Evolutionary conservation across 2,329 filamentous ascomycete species (phyloP), one percentile per base, ranked within the genome.

Genomic region (Pseudogymnoascus destructans): DNA sequence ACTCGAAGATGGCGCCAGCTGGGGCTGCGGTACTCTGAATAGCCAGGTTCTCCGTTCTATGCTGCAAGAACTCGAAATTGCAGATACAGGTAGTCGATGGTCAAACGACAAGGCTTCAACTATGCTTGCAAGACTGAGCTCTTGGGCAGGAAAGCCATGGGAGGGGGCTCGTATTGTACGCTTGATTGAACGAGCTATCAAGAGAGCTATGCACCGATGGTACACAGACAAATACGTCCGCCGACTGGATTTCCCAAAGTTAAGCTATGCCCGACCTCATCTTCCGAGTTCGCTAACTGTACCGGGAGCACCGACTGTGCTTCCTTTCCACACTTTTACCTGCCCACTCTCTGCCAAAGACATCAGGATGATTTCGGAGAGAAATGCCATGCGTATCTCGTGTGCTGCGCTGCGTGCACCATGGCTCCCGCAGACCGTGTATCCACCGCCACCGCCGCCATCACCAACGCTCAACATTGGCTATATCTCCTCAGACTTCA

Each of bases 271-370:
- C 32, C 78, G 93, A 57, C 87, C 89, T 9, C 83, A 82, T 60
- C 74, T 95, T 9, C 93, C 92, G 3, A 71, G 77, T 2, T 79
- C 78, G 40, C 75, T 98, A 30, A 80, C 86, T 0, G 79, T 95
- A 8, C 93, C 93, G 3, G 84, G 87, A 27, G 92, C 93, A 5
- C 93, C 93, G 2, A 98, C 93, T 0, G 91, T 98, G 1, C 77
- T 98, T 0, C 93, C 93, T 0, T 98, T 98, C 68, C 93, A 98
- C 70, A 97, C 93, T 0, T 98, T 98, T 67, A 98, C 93, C 1
- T 95, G 88, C 63, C 93, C 93, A 0, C 76, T 98, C 63, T 90
- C 89, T 5, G 90, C 93, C 3, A 89, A 87, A 69, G 89, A 96
- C 64, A 89, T 98, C 60, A 86, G 93, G 13, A 81, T 87, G 67